Conservation (phyloP, 306 rosid species). For the Cajanus cajan region DNA sequence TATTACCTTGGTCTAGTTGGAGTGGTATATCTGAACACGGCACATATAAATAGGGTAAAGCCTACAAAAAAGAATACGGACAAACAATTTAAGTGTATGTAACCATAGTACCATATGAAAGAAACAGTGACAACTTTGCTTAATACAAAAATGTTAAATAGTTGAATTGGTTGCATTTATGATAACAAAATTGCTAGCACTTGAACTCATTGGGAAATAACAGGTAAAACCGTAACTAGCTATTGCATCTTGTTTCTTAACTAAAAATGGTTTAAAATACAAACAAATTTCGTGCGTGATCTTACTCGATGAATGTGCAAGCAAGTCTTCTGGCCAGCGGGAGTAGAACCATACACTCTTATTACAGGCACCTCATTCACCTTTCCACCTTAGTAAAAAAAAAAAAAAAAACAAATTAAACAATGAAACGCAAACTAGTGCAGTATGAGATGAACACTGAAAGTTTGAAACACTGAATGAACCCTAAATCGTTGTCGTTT, state of each 20-base stretch:
- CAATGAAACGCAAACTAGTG: background rate
- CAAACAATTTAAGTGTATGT: conserved; percentile 13
- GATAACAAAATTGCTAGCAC: background rate
- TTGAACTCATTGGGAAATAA: background rate
- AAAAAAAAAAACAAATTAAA: conserved; percentile 9
- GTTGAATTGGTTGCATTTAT: background rate
- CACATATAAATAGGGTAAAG: conserved; percentile 77
- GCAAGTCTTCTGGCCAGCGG: conserved; percentile 95
- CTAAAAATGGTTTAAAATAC: background rate
- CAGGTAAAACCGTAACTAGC: background rate
- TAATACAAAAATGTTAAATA: conserved; percentile 4
- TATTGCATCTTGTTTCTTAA: background rate
- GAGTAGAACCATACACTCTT: conserved; percentile 86
- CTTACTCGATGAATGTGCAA: conserved; percentile 86
- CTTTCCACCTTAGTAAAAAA: conserved; percentile 53
- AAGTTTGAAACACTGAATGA: conserved; percentile 8
- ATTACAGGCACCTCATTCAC: conserved; percentile 84
- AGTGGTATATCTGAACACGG: conserved; percentile 69
- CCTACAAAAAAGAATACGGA: conserved; percentile 49
- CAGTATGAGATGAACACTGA: background rate
- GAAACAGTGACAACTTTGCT: background rate
- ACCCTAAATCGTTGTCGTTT: conserved; percentile 15
- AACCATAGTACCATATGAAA: background rate
- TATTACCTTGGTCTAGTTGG: conserved; percentile 55
- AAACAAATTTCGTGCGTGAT: background rate